Base-by-base conservation (phyloP, 805 yeast species). In the Komagataella kurtzmanii region DNA sequence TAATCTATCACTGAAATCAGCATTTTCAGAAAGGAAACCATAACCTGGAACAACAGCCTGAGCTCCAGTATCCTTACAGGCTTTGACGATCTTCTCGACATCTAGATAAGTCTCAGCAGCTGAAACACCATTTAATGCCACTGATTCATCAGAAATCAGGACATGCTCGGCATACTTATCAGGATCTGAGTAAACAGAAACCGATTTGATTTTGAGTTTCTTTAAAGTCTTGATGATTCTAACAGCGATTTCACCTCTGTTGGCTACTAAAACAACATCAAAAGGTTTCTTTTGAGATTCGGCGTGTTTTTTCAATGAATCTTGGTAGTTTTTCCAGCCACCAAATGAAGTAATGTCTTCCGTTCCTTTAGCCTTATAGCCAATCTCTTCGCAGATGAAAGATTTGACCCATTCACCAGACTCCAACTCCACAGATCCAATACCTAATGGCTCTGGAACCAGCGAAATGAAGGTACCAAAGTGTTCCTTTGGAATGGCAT, bases 41-140 rank as follows among this genome's bases (percentile, higher is more conserved):
- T 93, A 91, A 54, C 99, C 99, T 5, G 99, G 99, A 56, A 93
- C 85, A 56, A 91, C 89, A n/a, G 97, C 98, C 64, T 93, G 87
- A 40, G 97, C 87, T 5, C 83, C 82, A 0, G 95, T 75, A 51
- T 76, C 74, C 64, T 86, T 87, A 49, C 97, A 96, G 7, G 96
- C 97, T 44, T 75, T 73, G 47, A 91, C 75, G 54, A 91, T 85
- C 70, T 91, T 89, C 45, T 90, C 95, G 56, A 85, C 79, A 58
- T 84, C 77, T 59, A 91, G 76, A 65, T 91, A 91, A 1, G 98
- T 89, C 65, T 91, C 95, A 19, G 96, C 89, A 17, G 97, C 95
- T 40, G 90, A 79, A 1, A 71, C 69, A 43, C 98, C 98, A 57
- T 83, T 75, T 57, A 91, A 71, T 36, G 93, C 81, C 46, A 90